Evolutionary conservation across 2,329 filamentous ascomycete species (phyloP).

Genomic region (Fusarium xylarioides): DNA sequence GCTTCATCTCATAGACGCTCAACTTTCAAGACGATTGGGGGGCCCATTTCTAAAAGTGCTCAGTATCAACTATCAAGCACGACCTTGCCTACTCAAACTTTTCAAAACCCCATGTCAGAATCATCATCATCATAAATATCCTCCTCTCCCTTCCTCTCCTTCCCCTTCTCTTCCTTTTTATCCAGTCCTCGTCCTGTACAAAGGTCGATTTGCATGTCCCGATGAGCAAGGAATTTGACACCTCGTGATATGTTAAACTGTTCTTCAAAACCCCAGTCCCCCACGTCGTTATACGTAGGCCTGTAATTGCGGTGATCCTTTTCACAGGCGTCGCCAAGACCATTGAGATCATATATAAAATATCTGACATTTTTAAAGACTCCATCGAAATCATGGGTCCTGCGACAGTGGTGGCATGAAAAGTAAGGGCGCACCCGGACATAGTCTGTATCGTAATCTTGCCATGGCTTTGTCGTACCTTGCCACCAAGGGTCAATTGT

Average conservation of each 20-base stretch:
- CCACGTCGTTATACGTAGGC: background rate
- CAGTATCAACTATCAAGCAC: background rate
- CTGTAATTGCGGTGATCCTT: background rate
- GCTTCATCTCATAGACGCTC: background rate
- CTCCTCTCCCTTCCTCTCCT: no score
- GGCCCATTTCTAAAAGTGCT: background rate
- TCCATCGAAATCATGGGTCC: no score
- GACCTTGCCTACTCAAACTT: background rate
- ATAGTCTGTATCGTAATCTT: background rate
- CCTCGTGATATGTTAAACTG: fast-evolving
- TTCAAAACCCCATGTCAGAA: background rate
- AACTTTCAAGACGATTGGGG: background rate
- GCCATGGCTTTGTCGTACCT: background rate
- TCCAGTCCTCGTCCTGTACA: background rate
- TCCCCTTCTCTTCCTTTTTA: background rate
- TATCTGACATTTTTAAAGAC: fast-evolving
- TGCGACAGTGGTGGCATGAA: background rate
- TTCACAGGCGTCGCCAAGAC: background rate
- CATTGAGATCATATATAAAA: fast-evolving
- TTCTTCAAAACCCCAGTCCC: fast-evolving
- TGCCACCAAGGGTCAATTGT: fast-evolving
- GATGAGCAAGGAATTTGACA: background rate
- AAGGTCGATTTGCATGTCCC: background rate
- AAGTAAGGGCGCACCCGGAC: fast-evolving
- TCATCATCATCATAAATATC: background rate